Evolutionary conservation across 371 early-diverging fungal species (phyloP).

Genomic region (Mortierella sp.): DNA sequence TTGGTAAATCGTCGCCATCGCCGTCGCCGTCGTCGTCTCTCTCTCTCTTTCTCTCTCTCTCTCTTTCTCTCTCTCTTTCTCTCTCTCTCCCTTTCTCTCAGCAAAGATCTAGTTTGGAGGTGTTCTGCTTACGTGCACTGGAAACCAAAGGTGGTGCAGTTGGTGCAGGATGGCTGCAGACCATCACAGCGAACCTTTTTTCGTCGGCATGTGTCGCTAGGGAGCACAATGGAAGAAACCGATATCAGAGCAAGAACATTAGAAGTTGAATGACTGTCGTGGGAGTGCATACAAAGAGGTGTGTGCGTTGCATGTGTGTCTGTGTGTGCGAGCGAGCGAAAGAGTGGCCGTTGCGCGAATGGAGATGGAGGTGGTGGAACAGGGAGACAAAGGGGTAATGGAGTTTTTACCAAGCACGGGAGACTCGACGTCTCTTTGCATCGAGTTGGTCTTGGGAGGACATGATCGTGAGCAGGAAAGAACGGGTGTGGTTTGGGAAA

Average conservation of each 20-base stretch:
- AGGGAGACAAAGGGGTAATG: not conserved
- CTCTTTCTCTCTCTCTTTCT: too few relatives aligned
- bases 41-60: too few relatives aligned
- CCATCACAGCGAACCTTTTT: constrained; percentile 62
- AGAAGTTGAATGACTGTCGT: too few relatives aligned
- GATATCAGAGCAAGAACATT: not conserved
- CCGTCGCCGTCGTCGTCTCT: too few relatives aligned
- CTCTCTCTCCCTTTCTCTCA: too few relatives aligned
- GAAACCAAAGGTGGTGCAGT: constrained; percentile 56
- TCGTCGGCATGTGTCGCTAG: constrained; percentile 56
- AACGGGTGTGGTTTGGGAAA: not conserved
- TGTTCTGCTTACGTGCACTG: constrained; percentile 56
- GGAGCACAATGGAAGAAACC: not conserved
- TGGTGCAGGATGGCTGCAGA: constrained; percentile 55
- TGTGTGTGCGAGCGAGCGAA: too few relatives aligned
- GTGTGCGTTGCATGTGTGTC: too few relatives aligned
- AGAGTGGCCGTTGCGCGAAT: too few relatives aligned
- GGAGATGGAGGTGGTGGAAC: not conserved
- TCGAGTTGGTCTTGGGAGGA: constrained; percentile 43
- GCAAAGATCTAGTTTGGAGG: too few relatives aligned
- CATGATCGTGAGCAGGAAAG: constrained; percentile 9
- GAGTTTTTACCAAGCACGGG: constrained; percentile 55
- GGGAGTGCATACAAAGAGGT: too few relatives aligned
- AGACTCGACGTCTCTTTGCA: constrained; percentile 55
- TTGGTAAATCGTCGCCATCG: too few relatives aligned